A percentile compares a stretch with the other conserved stretches of the same genome.
Conservation (phyloP, 2,329 filamentous ascomycete genomes). For the Myrmaecium sp. region DNA sequence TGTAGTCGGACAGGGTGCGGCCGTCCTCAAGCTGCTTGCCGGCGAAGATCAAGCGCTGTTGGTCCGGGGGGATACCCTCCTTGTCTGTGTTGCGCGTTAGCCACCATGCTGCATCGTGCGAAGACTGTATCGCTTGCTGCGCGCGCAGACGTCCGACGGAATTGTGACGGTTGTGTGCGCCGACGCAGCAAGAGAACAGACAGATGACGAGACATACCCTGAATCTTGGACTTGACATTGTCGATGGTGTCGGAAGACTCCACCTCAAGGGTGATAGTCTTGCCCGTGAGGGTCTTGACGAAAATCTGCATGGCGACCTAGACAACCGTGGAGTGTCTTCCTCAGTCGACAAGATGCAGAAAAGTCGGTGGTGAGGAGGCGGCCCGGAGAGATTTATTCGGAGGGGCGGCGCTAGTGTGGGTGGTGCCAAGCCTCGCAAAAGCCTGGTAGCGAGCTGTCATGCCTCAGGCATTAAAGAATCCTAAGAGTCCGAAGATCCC, state of each 20-base stretch:
- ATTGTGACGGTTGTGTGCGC: no score
- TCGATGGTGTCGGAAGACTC: slow-evolving; percentile 99
- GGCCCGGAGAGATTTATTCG: no score
- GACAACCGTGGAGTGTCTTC: slow-evolving; percentile 39
- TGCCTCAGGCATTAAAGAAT: no score
- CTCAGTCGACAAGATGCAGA: slow-evolving; percentile 36
- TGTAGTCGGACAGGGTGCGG: slow-evolving; percentile 98
- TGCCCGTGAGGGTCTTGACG: slow-evolving; percentile 72
- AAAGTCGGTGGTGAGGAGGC: slow-evolving; percentile 8
- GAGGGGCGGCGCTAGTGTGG: no score
- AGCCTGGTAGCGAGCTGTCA: no score
- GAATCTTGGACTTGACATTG: slow-evolving; percentile 99
- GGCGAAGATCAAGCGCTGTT: slow-evolving; percentile 98
- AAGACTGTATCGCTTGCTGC: no score
- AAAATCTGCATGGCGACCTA: slow-evolving; percentile 35
- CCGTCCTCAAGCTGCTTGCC: slow-evolving; percentile 99
- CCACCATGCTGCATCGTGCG: slow-evolving; percentile 13
- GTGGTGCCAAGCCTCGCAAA: no score
- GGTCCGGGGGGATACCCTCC: slow-evolving; percentile 98
- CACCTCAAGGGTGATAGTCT: slow-evolving; percentile 99
- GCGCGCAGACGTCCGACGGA: no score
- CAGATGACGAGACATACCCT: slow-evolving; percentile 31
- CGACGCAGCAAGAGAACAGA: background rate
- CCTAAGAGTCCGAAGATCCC: no score
- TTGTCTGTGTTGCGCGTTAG: slow-evolving; percentile 65